A percentile compares a stretch with the other conserved stretches of the same genome.
Evolutionary conservation across 495 filamentous ascomycete species (phyloP).

Genomic region (Glonium stellatum): DNA sequence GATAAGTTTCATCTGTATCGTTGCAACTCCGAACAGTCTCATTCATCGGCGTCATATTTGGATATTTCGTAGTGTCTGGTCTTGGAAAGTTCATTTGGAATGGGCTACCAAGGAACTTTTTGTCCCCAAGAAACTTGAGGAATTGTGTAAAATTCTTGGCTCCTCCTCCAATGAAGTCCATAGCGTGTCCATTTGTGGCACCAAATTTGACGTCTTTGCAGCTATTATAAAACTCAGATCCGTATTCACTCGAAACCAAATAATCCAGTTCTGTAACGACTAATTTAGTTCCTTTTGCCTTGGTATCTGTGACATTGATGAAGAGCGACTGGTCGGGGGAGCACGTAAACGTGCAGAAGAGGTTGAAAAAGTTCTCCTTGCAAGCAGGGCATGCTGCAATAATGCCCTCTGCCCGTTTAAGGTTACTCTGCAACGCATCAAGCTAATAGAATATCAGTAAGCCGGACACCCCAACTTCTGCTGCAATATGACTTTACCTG

Average conservation of each 20-base stretch:
- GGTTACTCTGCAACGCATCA: constrained; percentile 65
- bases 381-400: constrained; percentile 92
- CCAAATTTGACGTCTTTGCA: constrained; percentile 99
- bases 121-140: constrained; percentile 84
- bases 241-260: constrained; percentile 79
- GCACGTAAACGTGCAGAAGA: constrained; percentile 96
- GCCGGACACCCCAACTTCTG: neutral
- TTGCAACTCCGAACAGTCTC: constrained; percentile 77
- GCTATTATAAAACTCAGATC: constrained; percentile 85
- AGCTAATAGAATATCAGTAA: constrained; percentile 45
- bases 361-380: constrained; percentile 93
- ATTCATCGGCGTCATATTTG: constrained; percentile 60
- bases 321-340: constrained; percentile 95
- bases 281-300: constrained; percentile 56
- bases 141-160: constrained; percentile 84
- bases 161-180: constrained; percentile 90
- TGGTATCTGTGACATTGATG: constrained; percentile 79
- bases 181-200: constrained; percentile 81
- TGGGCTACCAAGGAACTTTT: constrained; percentile 80
- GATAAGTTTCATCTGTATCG: constrained; percentile 71
- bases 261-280: constrained; percentile 86
- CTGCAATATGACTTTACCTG: constrained; percentile 52
- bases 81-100: constrained; percentile 93
- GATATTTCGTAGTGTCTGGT: constrained; percentile 43
- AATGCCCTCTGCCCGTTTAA: constrained; percentile 79